Evolutionary conservation across 129 eudicot species (phyloP).

Genomic region (Artemisia annua): DNA sequence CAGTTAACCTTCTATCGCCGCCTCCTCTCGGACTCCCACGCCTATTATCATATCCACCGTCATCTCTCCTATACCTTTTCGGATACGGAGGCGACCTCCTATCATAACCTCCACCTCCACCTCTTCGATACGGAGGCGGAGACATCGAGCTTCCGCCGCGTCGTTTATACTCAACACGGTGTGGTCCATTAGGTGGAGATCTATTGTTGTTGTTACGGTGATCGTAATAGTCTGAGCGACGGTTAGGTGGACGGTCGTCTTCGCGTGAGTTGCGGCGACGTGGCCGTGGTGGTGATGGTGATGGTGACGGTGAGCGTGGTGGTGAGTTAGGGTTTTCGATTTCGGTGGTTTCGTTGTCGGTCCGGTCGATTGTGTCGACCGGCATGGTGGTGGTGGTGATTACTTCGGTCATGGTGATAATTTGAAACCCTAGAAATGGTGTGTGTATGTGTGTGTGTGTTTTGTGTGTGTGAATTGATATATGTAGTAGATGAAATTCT

Average conservation of each 20-base stretch:
- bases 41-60: conserved; percentile 64
- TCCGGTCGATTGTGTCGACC: conserved; percentile 11
- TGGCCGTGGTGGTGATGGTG: conserved; percentile 45
- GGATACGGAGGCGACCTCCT: conserved; percentile 69
- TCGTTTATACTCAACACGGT: conserved; percentile 67
- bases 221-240: conserved; percentile 60
- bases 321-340: conserved; percentile 40
- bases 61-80: conserved; percentile 80
- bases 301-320: conserved; percentile 30
- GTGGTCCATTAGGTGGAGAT: conserved; percentile 71
- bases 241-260: conserved; percentile 65
- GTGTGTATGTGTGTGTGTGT: too few species aligned
- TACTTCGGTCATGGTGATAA: conserved; percentile 14
- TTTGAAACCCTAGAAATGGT: too few species aligned
- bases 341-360: conserved; percentile 19
- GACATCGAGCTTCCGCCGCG: conserved; percentile 71
- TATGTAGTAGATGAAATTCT: too few species aligned
- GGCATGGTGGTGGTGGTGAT: conserved; percentile 16
- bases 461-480: too few species aligned
- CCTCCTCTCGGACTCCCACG: conserved; percentile 90
- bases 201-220: conserved; percentile 70
- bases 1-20: conserved; percentile 66
- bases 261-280: conserved; percentile 69
- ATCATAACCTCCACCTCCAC: conserved; percentile 47
- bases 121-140: conserved; percentile 69